Evolutionary conservation across 1,284 basidiomycete genomes (phyloP), one percentile per base, ranked within the genome.

Genomic region (Stygiomarasmius scandens): DNA sequence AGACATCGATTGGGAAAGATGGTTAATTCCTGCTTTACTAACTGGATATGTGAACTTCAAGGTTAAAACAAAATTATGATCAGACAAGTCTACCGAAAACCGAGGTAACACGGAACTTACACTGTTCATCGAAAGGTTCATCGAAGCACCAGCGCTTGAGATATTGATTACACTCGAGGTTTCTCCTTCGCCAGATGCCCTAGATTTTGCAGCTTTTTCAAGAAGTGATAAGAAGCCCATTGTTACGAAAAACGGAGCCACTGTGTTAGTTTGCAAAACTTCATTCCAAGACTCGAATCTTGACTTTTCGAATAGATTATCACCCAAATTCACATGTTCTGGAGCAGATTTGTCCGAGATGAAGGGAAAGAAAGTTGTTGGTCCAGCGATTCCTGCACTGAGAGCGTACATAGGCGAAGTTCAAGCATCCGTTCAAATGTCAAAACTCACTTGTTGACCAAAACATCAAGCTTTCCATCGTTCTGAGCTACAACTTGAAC

Each of bases 1-100:
- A 3, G 79, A 69, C 52, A 83, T 62, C 71, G 81, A 72, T 60
- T 74, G 76, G 4, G 77, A 77, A 8, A 84, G 69, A 53, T 83
- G 79, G 12, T 75, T 69, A 2, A 72, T 71, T 0, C 79, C 82
- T 0, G 78, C 80, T 63, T 84, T 83, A 11, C 75, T 64, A 50
- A 47, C 48, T 23, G 38, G 32, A 43, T 61, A 61, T 20, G 58
- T 27, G 16, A 61, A 47, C 48, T 49, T 14, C 8, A 49, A 16
- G 22, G 22, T 23, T n/a, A 47, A 11, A 11, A 49, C 25, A 27
- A 25, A 49, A 54, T 56, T 8, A 12, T 16, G 4, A 22, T 19
- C 12, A 27, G 34, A 5, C 11, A 8, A 36, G 12, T 22, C 49
- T 25, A 25, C 20, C 10, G 20, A 22, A 24, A 16, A 22, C 16